phyloP scores from a whole-genome alignment of 2,329 filamentous ascomycete genomes.

The Chaetoscypha palmicola region DNA sequence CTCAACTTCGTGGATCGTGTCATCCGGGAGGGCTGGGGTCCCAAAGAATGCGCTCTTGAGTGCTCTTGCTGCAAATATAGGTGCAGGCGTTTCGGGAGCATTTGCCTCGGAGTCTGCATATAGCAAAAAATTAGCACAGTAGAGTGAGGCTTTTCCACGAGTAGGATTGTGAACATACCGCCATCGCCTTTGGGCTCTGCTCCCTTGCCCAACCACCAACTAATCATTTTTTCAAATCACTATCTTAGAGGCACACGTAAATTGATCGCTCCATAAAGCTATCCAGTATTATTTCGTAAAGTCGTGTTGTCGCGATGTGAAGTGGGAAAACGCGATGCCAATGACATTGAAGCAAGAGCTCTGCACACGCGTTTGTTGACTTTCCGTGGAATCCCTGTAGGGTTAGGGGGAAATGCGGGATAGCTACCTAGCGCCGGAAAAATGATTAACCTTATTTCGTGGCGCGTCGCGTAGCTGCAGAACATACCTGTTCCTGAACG shows the following conservation, averaged over 20 bases:
- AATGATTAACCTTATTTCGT: conserved; percentile 14
- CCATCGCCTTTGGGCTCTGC: conserved; percentile 20
- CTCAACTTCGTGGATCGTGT: conserved; percentile 27
- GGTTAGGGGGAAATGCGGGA: conserved; percentile 12
- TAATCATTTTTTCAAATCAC: conserved; percentile 31
- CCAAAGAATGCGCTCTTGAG: conserved; percentile 59
- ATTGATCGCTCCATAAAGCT: not conserved
- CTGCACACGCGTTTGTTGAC: conserved; percentile 24
- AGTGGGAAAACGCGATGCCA: no score
- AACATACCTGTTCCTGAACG: not conserved
- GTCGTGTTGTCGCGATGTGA: not conserved
- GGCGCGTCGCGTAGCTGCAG: not conserved
- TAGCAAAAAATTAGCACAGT: conserved; percentile 14
- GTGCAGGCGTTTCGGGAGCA: conserved; percentile 57
- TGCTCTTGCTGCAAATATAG: conserved; percentile 59
- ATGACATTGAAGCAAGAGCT: no score
- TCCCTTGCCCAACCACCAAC: conserved; percentile 29
- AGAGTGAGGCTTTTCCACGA: not conserved
- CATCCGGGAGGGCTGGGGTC: conserved; percentile 40
- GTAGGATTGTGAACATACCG: conserved; percentile 16
- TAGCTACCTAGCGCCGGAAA: conserved; percentile 16
- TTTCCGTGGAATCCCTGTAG: conserved; percentile 17
- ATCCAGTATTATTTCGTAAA: not conserved
- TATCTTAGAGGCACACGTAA: no score
- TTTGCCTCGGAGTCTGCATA: conserved; percentile 33